Evolutionary conservation across 2,329 filamentous ascomycete species (phyloP).

Genomic region (Aspergillus tanneri): DNA sequence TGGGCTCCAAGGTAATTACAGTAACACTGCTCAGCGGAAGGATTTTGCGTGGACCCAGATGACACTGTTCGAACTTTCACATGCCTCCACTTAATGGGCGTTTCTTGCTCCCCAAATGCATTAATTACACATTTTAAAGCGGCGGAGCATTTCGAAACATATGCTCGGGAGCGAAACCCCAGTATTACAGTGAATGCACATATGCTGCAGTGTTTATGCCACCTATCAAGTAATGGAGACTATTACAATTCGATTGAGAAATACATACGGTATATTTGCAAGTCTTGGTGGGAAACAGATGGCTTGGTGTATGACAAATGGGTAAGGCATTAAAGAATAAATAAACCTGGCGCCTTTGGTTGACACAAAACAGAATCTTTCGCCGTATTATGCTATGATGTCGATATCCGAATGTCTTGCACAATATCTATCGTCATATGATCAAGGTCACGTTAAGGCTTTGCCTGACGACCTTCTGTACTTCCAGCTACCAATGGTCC

Average conservation of each 20-base stretch:
- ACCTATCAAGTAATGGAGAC: background rate
- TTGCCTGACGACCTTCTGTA: background rate
- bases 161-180: background rate
- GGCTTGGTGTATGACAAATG: conserved; percentile 7
- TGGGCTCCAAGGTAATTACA: too few relatives aligned
- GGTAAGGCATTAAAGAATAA: conserved; percentile 4
- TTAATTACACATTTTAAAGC: background rate
- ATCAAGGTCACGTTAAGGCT: background rate
- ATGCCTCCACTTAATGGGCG: too few relatives aligned
- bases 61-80: background rate
- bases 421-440: background rate
- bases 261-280: conserved; percentile 2
- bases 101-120: background rate
- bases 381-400: background rate
- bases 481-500: background rate
- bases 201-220: background rate
- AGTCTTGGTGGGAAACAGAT: background rate
- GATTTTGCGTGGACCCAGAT: too few relatives aligned
- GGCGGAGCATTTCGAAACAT: background rate
- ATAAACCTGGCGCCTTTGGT: too few relatives aligned
- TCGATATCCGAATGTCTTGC: background rate
- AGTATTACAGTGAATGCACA: conserved; percentile 8
- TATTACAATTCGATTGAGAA: conserved; percentile 5
- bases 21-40: too few relatives aligned
- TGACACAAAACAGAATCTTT: background rate